A percentile compares a stretch with the other conserved stretches of the same genome.
Conservation (phyloP, 495 filamentous ascomycete genomes). For the Penicillium taxi region DNA sequence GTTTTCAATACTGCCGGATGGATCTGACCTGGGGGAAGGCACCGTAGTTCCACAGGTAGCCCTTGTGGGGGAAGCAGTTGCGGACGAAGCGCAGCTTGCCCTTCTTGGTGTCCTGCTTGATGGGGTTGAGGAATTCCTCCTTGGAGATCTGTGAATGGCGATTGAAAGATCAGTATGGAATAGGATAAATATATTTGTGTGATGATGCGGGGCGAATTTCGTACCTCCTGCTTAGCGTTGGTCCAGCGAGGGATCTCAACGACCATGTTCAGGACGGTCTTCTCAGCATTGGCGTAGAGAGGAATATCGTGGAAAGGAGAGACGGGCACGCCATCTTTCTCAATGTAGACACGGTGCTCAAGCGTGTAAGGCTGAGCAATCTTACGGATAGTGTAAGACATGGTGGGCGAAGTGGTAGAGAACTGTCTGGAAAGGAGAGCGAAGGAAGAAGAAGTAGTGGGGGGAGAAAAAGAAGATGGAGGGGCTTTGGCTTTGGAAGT, state of each 20-base stretch:
- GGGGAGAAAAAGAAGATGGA: slow-evolving; percentile 29
- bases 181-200: too few species aligned
- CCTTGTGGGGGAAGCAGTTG: slow-evolving; percentile 99
- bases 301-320: slow-evolving; percentile 99
- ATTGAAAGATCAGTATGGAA: slow-evolving; percentile 6
- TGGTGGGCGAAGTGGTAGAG: slow-evolving; percentile 26
- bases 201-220: slow-evolving; percentile 1
- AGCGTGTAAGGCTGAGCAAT: slow-evolving; percentile 84
- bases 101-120: slow-evolving; percentile 65
- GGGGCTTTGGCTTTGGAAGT: slow-evolving; percentile 35
- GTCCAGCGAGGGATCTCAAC: slow-evolving; percentile 99
- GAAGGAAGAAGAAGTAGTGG: slow-evolving; percentile 24
- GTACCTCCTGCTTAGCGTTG: slow-evolving; percentile 97
- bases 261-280: slow-evolving; percentile 96
- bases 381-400: slow-evolving; percentile 66
- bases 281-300: slow-evolving; percentile 87
- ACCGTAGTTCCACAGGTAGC: slow-evolving; percentile 99
- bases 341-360: slow-evolving; percentile 94
- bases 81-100: slow-evolving; percentile 80
- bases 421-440: slow-evolving; percentile 24
- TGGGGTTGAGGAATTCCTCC: slow-evolving; percentile 93
- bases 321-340: slow-evolving; percentile 89
- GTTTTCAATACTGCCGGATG: too few species aligned
- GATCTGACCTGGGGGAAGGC: slow-evolving; percentile 94
- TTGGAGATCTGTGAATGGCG: slow-evolving; percentile 73